phyloP scores from a whole-genome alignment of 176 grass and related monocot species.

The Musa acuminata region DNA sequence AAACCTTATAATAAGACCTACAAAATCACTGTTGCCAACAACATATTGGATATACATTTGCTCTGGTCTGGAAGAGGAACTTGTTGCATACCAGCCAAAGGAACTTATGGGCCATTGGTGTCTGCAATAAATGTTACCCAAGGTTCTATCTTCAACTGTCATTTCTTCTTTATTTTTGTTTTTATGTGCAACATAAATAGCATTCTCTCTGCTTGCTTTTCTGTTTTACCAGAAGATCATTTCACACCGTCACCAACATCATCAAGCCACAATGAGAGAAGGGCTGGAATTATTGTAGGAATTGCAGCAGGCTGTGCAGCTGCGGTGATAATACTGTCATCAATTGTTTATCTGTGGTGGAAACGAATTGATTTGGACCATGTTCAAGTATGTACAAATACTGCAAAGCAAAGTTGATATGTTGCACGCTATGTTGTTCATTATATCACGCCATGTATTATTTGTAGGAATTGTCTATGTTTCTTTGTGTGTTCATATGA shows the following conservation, averaged over 20 bases:
- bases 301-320: constrained; percentile 41
- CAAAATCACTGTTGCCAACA: constrained; percentile 11
- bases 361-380: constrained; percentile 37
- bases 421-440: too few species aligned
- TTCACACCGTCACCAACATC: not conserved
- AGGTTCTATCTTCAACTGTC: not conserved
- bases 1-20: constrained; percentile 11
- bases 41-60: constrained; percentile 37
- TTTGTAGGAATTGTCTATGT: too few species aligned
- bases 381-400: constrained; percentile 12
- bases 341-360: constrained; percentile 46
- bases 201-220: not conserved
- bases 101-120: constrained; percentile 47
- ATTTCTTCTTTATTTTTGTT: not conserved
- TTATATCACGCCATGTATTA: too few species aligned
- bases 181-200: too few species aligned
- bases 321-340: constrained; percentile 27
- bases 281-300: constrained; percentile 29
- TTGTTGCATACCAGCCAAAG: constrained; percentile 32
- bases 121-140: constrained; percentile 33
- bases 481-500: too few species aligned
- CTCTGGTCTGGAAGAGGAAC: constrained; percentile 52
- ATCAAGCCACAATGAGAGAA: constrained; percentile 1
- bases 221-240: constrained; percentile 6
- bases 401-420: constrained; percentile 3